These are phyloP conservation scores for Spathaspora arborariae DNA, from an alignment of 805 yeast species.

Conservation along the genomic window DNA sequence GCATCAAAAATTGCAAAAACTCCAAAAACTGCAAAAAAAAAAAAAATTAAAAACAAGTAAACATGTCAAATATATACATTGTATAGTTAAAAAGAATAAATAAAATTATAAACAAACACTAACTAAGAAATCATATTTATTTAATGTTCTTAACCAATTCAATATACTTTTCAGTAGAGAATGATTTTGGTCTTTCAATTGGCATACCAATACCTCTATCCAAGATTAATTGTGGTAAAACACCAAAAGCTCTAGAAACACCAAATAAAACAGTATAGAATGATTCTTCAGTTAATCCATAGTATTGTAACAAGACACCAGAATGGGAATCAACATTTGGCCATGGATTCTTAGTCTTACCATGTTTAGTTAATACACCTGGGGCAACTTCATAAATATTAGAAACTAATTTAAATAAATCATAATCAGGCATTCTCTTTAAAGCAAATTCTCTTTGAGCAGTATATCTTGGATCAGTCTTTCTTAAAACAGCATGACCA, in stretches of 20 bases:
- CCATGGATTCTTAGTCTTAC: slow-evolving; percentile 82
- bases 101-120: slow-evolving; percentile 7
- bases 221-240: slow-evolving; percentile 73
- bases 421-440: slow-evolving; percentile 58
- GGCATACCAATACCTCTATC: slow-evolving; percentile 76
- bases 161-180: slow-evolving; percentile 89
- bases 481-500: slow-evolving; percentile 83
- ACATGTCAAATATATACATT: slow-evolving; percentile 1
- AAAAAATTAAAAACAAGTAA: no score
- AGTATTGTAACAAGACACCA: slow-evolving; percentile 75
- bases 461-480: slow-evolving; percentile 76
- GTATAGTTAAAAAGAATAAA: slow-evolving; percentile 1
- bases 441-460: slow-evolving; percentile 71
- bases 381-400: slow-evolving; percentile 70
- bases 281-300: slow-evolving; percentile 68
- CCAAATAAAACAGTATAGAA: slow-evolving; percentile 83
- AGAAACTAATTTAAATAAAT: slow-evolving; percentile 62
- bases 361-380: slow-evolving; percentile 68
- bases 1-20: no score
- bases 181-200: slow-evolving; percentile 81
- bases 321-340: slow-evolving; percentile 82
- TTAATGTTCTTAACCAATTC: slow-evolving; percentile 61
- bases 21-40: no score
- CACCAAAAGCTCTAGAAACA: slow-evolving; percentile 78
- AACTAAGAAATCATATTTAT: slow-evolving; percentile 6